phyloP scores from a whole-genome alignment of 768 basidiomycete genomes.

The Mycena alexandri region DNA sequence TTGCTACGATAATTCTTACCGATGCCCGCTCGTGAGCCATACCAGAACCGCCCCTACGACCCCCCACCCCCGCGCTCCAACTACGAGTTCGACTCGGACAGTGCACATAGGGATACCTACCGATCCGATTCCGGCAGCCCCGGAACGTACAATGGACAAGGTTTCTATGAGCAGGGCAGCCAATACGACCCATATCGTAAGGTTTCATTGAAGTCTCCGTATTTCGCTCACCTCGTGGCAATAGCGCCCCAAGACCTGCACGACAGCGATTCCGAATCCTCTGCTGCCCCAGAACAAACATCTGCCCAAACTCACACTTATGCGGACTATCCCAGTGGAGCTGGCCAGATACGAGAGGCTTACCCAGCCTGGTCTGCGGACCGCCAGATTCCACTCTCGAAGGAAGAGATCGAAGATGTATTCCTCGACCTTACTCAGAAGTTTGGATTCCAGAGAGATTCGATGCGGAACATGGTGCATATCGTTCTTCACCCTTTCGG shows the following conservation, averaged over 20 bases:
- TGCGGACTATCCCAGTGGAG: conserved; percentile 30
- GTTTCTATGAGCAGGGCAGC: conserved; percentile 64
- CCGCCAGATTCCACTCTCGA: conserved; percentile 94
- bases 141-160: conserved; percentile 32
- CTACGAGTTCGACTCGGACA: conserved; percentile 29
- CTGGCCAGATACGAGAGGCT: conserved; percentile 73
- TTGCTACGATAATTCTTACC: conserved; percentile 8
- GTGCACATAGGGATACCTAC: conserved; percentile 25
- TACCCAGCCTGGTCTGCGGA: conserved; percentile 97
- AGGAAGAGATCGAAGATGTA: conserved; percentile 99
- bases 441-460: conserved; percentile 97
- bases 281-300: conserved; percentile 28
- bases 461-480: conserved; percentile 93
- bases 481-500: conserved; percentile 11
- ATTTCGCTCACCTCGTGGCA: conserved; percentile 18
- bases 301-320: conserved; percentile 29
- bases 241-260: conserved; percentile 82
- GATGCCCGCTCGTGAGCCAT: conserved; percentile 36
- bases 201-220: not conserved
- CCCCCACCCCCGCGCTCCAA: conserved; percentile 35
- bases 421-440: conserved; percentile 98
- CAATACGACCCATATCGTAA: conserved; percentile 36
- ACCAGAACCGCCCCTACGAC: conserved; percentile 28
- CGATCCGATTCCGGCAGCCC: conserved; percentile 35
- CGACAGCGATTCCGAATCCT: conserved; percentile 90